Evolutionary conservation across 148 eudicot species (phyloP).

Genomic region (Amaranthus cruentus): DNA sequence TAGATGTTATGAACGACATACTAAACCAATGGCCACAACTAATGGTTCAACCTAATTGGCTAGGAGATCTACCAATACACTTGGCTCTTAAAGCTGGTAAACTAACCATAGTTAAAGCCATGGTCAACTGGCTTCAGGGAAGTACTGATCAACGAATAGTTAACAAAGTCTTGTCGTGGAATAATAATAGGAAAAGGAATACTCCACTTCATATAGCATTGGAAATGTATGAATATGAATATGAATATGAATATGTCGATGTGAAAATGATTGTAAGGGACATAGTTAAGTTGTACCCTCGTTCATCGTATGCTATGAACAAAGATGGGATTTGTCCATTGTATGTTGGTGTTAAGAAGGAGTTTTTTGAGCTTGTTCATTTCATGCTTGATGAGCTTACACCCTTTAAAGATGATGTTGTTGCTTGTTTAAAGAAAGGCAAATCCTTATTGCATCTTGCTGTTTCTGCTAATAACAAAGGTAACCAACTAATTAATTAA

Average conservation of each 20-base stretch:
- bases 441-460: neutral
- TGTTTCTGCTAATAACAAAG: neutral
- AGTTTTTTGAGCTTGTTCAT: neutral
- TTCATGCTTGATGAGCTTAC: neutral
- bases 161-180: neutral
- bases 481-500: neutral
- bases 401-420: neutral
- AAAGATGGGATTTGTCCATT: conserved; percentile 6
- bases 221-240: neutral
- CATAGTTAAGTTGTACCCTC: neutral
- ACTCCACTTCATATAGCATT: neutral
- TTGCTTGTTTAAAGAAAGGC: neutral
- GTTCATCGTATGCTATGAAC: neutral
- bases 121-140: neutral
- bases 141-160: no score
- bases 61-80: neutral
- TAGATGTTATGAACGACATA: neutral
- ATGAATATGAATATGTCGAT: neutral
- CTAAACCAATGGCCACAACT: neutral
- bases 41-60: neutral
- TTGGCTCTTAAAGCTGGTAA: neutral
- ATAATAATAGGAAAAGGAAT: neutral
- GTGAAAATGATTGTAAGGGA: neutral
- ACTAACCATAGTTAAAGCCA: neutral
- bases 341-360: neutral